Conservation (phyloP, 164 flowering plant genomes). For the Magnolia officinalis region DNA sequence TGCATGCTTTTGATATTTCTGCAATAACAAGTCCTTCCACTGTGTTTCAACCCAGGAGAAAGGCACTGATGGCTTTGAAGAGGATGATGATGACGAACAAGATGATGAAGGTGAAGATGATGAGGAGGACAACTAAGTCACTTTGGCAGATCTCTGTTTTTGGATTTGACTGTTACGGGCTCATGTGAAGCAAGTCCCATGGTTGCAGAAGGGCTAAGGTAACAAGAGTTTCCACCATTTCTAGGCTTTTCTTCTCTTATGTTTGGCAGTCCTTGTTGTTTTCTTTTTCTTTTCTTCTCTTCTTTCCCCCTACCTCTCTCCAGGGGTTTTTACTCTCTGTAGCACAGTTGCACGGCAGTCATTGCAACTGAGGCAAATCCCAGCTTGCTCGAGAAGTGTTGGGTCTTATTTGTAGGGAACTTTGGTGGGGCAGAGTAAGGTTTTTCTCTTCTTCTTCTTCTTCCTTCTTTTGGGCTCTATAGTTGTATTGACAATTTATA, state of each 20-base stretch:
- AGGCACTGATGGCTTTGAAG: not conserved
- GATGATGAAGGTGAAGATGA: not conserved
- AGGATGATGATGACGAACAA: not conserved
- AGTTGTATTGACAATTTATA: not conserved
- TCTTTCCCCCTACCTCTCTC: not conserved
- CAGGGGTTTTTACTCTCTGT: not conserved
- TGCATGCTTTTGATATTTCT: too few relatives aligned
- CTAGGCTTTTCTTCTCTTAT: too few relatives aligned
- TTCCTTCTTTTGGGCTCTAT: not conserved
- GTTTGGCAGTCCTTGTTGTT: not conserved
- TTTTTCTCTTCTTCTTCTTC: not conserved
- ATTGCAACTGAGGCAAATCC: not conserved
- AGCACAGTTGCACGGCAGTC: not conserved
- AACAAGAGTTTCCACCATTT: not conserved
- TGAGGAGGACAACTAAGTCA: not conserved
- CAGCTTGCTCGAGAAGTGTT: not conserved
- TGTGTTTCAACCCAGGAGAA: too few relatives aligned
- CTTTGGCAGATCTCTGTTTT: not conserved
- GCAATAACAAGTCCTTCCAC: too few relatives aligned
- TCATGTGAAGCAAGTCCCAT: not conserved
- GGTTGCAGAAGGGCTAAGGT: not conserved
- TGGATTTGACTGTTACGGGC: not conserved
- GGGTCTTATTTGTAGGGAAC: not conserved
- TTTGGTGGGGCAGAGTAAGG: not conserved
- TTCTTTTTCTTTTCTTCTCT: too few relatives aligned